These are phyloP conservation scores for Acanthamoeba sp. DNA, from an alignment of 208 protist genomes.

Conservation along the genomic window DNA sequence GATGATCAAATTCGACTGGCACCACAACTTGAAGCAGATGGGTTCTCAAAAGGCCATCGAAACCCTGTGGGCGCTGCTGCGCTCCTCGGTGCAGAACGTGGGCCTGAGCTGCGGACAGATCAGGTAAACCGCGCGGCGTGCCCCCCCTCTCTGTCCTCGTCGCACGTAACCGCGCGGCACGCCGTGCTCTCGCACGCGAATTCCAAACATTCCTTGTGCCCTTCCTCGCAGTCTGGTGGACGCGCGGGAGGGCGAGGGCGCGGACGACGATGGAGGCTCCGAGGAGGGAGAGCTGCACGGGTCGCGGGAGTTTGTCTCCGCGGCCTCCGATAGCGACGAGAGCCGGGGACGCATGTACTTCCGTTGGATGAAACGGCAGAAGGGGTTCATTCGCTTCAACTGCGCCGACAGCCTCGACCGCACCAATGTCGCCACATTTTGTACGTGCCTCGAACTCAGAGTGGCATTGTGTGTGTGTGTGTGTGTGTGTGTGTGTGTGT, in stretches of 20 bases:
- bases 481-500: neutral
- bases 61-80: constrained; percentile 73
- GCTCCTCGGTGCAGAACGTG: constrained; percentile 31
- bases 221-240: neutral
- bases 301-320: neutral
- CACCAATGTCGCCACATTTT: constrained; percentile 96
- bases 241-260: neutral
- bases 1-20: constrained; percentile 86
- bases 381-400: constrained; percentile 93
- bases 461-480: neutral
- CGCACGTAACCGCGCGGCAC: neutral
- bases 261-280: neutral
- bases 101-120: constrained; percentile 43
- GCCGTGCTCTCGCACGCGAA: neutral
- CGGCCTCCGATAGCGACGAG: neutral
- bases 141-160: too few species aligned
- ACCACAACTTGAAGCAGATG: constrained; percentile 79
- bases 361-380: constrained; percentile 76
- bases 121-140: neutral
- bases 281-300: neutral
- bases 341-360: constrained; percentile 9
- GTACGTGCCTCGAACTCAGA: constrained; percentile 82
- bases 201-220: neutral
- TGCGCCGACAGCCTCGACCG: constrained; percentile 96
- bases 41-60: constrained; percentile 72